A percentile compares a stretch with the other conserved stretches of the same genome.
phyloP scores from a whole-genome alignment of 306 rosid genomes.

The Ceratonia siliqua region DNA sequence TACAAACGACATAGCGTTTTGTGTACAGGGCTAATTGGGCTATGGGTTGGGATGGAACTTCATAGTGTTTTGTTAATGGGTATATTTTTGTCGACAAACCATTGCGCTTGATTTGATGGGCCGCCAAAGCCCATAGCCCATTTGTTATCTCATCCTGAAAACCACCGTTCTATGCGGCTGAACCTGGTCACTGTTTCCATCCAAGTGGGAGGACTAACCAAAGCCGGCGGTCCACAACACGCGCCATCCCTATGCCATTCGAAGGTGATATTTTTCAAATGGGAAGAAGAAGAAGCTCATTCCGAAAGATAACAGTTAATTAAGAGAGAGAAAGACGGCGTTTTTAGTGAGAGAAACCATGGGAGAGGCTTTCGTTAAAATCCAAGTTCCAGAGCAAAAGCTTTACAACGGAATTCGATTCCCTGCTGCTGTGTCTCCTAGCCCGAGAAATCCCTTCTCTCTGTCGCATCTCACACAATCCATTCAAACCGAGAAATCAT shows the following conservation, averaged over 20 bases:
- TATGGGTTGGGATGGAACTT: too few species aligned
- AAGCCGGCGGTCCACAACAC: neutral
- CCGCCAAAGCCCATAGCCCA: neutral
- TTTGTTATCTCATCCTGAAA: neutral
- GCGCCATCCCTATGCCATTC: neutral
- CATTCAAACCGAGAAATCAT: slow-evolving; percentile 49
- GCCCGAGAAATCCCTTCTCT: slow-evolving; percentile 15
- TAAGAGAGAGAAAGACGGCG: neutral
- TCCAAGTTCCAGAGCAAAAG: slow-evolving; percentile 64
- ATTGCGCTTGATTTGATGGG: neutral
- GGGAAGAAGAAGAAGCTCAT: neutral
- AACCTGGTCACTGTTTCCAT: slow-evolving; percentile 15
- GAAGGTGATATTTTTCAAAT: too few species aligned
- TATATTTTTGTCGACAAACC: too few species aligned
- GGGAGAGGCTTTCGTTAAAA: slow-evolving; percentile 41
- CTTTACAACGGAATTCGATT: slow-evolving; percentile 50
- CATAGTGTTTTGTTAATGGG: too few species aligned
- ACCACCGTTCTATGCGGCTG: neutral
- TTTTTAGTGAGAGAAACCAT: neutral
- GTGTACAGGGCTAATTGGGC: too few species aligned
- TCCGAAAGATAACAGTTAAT: neutral
- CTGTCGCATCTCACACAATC: slow-evolving; percentile 37
- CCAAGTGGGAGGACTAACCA: neutral
- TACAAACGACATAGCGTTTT: too few species aligned
- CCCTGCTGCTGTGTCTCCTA: slow-evolving; percentile 50